Percentiles rank a stretch among this genome's conserved stretches.
phyloP scores from a whole-genome alignment of 1,284 basidiomycete species.

The Fistulinella cinereoalba region DNA sequence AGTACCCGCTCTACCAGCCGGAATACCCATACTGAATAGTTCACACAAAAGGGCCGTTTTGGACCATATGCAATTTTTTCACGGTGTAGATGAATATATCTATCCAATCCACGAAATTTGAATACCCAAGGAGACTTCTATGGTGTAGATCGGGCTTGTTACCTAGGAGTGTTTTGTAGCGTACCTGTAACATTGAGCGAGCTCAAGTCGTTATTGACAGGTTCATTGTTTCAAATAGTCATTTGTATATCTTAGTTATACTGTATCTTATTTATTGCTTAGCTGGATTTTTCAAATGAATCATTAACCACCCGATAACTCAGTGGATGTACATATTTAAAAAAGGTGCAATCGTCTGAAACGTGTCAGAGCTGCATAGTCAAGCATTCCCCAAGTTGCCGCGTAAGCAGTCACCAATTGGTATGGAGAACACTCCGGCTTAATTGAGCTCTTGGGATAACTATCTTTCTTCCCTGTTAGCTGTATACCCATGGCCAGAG shows the following conservation, averaged over 20 bases:
- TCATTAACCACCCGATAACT: too few relatives aligned
- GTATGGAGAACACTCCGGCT: slow-evolving; percentile 69
- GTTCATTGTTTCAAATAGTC: too few relatives aligned
- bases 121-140: too few relatives aligned
- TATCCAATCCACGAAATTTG: neutral
- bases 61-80: neutral
- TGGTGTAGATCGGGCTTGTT: too few relatives aligned
- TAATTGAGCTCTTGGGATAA: slow-evolving; percentile 59
- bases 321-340: too few relatives aligned
- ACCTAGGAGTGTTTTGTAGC: too few relatives aligned
- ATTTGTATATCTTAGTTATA: too few relatives aligned
- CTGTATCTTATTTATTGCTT: too few relatives aligned
- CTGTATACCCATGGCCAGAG: slow-evolving; percentile 49
- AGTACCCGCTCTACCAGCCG: slow-evolving; percentile 26
- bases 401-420: slow-evolving; percentile 36
- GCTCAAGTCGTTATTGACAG: too few relatives aligned
- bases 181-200: too few relatives aligned
- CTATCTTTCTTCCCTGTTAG: slow-evolving; percentile 42
- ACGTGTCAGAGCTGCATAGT: slow-evolving; percentile 68
- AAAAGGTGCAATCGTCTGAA: neutral
- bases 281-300: too few relatives aligned
- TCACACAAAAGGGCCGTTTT: too few relatives aligned
- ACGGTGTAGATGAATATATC: neutral
- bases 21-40: slow-evolving; percentile 17
- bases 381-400: slow-evolving; percentile 62